A percentile compares a stretch with the other conserved stretches of the same genome.
These are phyloP conservation scores for Psilocybe cyanescens DNA, from an alignment of 768 basidiomycete species.

Conservation along the genomic window DNA sequence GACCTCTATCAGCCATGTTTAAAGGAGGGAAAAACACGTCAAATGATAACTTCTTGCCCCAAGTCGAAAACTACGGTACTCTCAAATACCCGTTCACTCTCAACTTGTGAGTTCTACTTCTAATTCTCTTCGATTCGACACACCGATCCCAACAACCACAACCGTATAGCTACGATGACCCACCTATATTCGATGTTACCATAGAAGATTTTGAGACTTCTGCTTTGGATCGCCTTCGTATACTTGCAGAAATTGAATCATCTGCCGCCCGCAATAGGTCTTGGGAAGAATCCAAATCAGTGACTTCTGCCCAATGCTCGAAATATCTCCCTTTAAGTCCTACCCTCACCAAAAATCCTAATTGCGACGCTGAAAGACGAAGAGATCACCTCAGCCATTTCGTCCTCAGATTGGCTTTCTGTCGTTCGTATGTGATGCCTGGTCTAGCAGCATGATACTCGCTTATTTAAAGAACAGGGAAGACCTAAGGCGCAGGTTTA, in stretches of 20 bases:
- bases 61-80: constrained; percentile 34
- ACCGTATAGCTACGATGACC: constrained; percentile 73
- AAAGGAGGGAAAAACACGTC: constrained; percentile 32
- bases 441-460: neutral
- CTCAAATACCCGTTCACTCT: constrained; percentile 67
- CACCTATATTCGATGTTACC: constrained; percentile 87
- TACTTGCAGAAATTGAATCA: constrained; percentile 91
- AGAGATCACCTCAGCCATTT: constrained; percentile 93
- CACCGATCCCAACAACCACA: constrained; percentile 10
- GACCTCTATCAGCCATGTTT: constrained; percentile 30
- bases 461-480: constrained; percentile 55
- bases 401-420: constrained; percentile 92
- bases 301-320: constrained; percentile 64
- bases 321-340: constrained; percentile 78
- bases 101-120: constrained; percentile 67
- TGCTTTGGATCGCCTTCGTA: constrained; percentile 85
- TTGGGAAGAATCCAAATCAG: constrained; percentile 74
- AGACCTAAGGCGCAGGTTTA: constrained; percentile 85
- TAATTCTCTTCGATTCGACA: neutral
- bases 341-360: constrained; percentile 43
- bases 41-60: constrained; percentile 25
- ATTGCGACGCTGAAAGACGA: constrained; percentile 66
- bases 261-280: constrained; percentile 82
- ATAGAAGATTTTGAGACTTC: constrained; percentile 94
- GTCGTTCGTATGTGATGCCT: constrained; percentile 78